phyloP scores from a whole-genome alignment of 306 rosid species.

The Pterocarpus macrocarpus region DNA sequence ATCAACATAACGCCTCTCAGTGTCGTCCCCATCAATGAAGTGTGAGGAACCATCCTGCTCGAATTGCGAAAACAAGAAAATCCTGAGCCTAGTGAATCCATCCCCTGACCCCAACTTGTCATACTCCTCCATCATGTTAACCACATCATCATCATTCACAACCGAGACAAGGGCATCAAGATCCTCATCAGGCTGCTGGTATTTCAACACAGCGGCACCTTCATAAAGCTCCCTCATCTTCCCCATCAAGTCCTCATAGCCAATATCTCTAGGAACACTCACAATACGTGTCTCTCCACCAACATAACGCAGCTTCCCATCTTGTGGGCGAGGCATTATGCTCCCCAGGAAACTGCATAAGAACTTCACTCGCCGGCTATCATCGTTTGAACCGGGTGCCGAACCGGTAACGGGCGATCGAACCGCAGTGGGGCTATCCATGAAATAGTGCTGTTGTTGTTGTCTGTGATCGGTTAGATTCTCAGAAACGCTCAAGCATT shows the following conservation, averaged over 20 bases:
- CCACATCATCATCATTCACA: constrained; percentile 94
- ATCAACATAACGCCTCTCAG: constrained; percentile 96
- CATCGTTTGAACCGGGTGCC: constrained; percentile 62
- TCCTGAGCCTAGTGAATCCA: constrained; percentile 94
- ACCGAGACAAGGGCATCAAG: constrained; percentile 97
- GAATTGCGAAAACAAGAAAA: constrained; percentile 80
- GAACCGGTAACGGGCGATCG: constrained; percentile 54
- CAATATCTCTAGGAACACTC: constrained; percentile 71
- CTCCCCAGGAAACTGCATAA: constrained; percentile 90
- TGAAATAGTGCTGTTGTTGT: constrained; percentile 39
- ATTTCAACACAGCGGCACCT: constrained; percentile 81
- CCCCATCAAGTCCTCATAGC: constrained; percentile 87
- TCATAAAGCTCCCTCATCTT: constrained; percentile 94
- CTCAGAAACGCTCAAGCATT: constrained; percentile 63
- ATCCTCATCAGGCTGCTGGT: constrained; percentile 98
- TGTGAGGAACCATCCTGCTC: constrained; percentile 80
- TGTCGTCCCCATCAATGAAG: constrained; percentile 84
- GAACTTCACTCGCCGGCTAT: constrained; percentile 79
- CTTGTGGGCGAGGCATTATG: constrained; percentile 98
- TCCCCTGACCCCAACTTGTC: constrained; percentile 91
- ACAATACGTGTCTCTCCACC: constrained; percentile 99
- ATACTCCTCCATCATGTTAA: constrained; percentile 99
- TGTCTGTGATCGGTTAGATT: constrained; percentile 55
- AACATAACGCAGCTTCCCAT: constrained; percentile 92
- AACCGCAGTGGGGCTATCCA: constrained; percentile 77